Evolutionary conservation across 257 asterid genomes (phyloP), one percentile per base, ranked within the genome.

Genomic region (Nicotiana tomentosiformis): DNA sequence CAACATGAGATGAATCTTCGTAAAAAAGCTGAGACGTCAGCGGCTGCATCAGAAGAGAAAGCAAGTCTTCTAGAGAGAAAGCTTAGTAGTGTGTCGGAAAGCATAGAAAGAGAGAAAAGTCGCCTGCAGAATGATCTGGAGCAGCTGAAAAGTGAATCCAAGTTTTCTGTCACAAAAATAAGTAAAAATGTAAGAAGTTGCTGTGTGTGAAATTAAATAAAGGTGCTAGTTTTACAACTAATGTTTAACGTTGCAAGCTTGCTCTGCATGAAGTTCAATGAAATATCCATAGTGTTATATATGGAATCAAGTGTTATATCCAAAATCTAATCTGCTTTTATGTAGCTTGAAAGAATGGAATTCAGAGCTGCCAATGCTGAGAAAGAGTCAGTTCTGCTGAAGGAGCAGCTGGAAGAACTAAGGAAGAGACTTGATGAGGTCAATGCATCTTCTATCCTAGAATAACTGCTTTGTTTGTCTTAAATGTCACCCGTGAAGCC

Each of bases 341-440:
- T 78, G 78, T 89, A 94, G 98, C 95, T 96, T 79, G 98, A 96
- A 90, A 93, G 83, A 91, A 91, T 91, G 95, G 97, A 90, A 86
- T 88, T 86, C 74, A 92, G 94, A 87, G 99, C 98, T 85, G 86
- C 83, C 84, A 91, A 87, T 90, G 95, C 99, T 18, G 98, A 96
- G 89, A 86, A 90, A 78, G 98, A 93, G 91, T 90, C 98, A 1
- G 87, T 78, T 72, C 72, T 90, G 61, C 84, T 96, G 87, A 90
- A 87, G 87, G 90, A 88, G 80, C 98, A 93, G 89, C 68, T 92
- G 85, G 95, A 90, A 65, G 91, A 90, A 81, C 91, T 90, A 10
- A 90, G 90, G 88, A 88, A 83, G 88, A 89, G 88, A 83, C 84
- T 93, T 85, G 83, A 93, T 83, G 92, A 87, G 97, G 99, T 96